phyloP scores from a whole-genome alignment of 2,329 filamentous ascomycete genomes.

The Chaetomium globosum region DNA sequence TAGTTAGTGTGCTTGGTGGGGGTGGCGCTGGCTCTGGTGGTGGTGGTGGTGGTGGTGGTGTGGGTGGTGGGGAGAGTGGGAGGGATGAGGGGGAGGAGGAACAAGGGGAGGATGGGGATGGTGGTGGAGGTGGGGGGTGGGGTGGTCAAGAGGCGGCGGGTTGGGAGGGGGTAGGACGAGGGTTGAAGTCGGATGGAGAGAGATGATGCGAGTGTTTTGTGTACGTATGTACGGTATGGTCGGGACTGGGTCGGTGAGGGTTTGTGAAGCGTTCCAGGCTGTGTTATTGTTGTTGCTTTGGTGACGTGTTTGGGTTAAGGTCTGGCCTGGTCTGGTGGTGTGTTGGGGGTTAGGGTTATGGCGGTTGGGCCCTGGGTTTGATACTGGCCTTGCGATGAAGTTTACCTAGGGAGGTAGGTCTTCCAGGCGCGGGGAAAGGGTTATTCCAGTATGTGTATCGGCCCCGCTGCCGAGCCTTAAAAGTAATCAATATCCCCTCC shows the following conservation, averaged over 20 bases:
- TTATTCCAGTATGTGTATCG: neutral
- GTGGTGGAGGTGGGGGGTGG: slow-evolving; percentile 7
- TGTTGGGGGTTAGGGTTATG: too few relatives aligned
- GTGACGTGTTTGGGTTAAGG: neutral
- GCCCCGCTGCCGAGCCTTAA: neutral
- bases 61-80: slow-evolving; percentile 16
- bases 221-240: too few relatives aligned
- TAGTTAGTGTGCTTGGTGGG: slow-evolving; percentile 19
- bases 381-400: too few relatives aligned
- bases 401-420: too few relatives aligned
- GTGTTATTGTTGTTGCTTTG: neutral
- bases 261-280: too few relatives aligned
- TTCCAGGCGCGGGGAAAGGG: neutral
- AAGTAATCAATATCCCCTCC: neutral
- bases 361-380: too few relatives aligned
- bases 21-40: neutral
- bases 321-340: too few relatives aligned
- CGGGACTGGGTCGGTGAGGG: neutral
- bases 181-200: neutral
- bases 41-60: slow-evolving; percentile 6
- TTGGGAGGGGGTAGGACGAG: slow-evolving; percentile 17
- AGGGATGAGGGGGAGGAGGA: slow-evolving; percentile 24
- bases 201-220: too few relatives aligned
- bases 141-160: slow-evolving; percentile 31
- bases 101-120: slow-evolving; percentile 20